Conservation (phyloP, 2,329 filamentous ascomycete species). For the Cryphonectria radicalis region DNA sequence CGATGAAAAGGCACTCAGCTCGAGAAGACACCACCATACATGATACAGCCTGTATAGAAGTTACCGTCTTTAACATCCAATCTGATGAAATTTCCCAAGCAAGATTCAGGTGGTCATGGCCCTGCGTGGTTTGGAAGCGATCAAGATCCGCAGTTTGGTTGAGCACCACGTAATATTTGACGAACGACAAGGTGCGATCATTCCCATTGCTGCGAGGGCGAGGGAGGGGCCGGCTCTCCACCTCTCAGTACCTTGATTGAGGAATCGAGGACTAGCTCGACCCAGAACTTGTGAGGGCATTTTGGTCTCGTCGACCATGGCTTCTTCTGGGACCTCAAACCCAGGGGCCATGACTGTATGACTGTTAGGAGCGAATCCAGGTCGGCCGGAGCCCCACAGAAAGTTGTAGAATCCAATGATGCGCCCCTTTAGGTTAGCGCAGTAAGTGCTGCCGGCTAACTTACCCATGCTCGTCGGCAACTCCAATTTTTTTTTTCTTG, state of each 20-base stretch:
- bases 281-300: not conserved
- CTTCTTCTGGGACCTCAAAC: not conserved
- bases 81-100: not conserved
- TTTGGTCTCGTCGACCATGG: not conserved
- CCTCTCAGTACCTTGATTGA: not conserved
- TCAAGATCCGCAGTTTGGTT: not conserved
- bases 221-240: not conserved
- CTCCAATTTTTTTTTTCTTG: conserved; percentile 29
- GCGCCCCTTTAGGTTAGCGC: conserved; percentile 17
- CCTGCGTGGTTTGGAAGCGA: not conserved
- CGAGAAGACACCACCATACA: no score
- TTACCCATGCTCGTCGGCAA: conserved; percentile 27
- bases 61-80: not conserved
- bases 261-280: not conserved
- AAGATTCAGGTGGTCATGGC: not conserved
- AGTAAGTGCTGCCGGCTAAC: conserved; percentile 25
- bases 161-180: not conserved
- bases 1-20: no score
- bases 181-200: not conserved
- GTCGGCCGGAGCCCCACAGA: conserved; percentile 17
- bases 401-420: conserved; percentile 20
- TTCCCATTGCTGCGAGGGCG: not conserved
- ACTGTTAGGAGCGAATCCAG: not conserved
- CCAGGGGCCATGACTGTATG: not conserved
- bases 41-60: no score